A percentile compares a stretch with the other conserved stretches of the same genome.
These are phyloP conservation scores for Neonectria magnoliae DNA, from an alignment of 2,329 filamentous ascomycete genomes.

Conservation along the genomic window DNA sequence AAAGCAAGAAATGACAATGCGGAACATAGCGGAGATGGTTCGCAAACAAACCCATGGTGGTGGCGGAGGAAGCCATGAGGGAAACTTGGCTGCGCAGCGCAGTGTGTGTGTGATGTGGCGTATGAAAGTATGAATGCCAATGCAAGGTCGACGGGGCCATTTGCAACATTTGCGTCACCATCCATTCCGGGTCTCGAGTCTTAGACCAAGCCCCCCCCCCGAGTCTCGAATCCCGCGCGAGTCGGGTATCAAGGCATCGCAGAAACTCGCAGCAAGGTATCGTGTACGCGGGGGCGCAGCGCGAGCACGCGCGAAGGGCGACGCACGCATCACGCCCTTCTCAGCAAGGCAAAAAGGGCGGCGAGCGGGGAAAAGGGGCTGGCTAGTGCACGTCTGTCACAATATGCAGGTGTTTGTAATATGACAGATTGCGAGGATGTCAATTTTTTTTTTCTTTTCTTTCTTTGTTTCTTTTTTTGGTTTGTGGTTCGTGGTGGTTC, in stretches of 20 bases:
- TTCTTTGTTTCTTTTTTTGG: too few relatives aligned
- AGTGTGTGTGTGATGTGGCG: background rate
- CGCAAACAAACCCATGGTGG: background rate
- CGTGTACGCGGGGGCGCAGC: background rate
- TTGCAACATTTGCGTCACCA: background rate
- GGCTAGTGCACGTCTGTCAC: background rate
- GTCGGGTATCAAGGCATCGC: background rate
- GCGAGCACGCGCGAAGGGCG: background rate
- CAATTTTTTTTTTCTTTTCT: too few relatives aligned
- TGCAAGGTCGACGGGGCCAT: background rate
- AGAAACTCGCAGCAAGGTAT: background rate
- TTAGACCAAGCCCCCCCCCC: background rate
- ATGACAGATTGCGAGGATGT: background rate
- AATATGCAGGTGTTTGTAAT: background rate
- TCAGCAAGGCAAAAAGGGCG: background rate
- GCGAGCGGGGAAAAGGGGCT: background rate
- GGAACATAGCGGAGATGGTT: background rate
- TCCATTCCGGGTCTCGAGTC: background rate
- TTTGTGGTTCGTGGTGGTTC: conserved; percentile 15
- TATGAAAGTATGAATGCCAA: background rate
- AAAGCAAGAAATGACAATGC: background rate
- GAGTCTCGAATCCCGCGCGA: background rate
- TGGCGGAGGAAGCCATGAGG: background rate
- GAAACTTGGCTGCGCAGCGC: background rate
- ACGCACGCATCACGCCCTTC: background rate